Conservation (phyloP, 2,329 filamentous ascomycete species). For the Aspergillus puulaauensis region DNA sequence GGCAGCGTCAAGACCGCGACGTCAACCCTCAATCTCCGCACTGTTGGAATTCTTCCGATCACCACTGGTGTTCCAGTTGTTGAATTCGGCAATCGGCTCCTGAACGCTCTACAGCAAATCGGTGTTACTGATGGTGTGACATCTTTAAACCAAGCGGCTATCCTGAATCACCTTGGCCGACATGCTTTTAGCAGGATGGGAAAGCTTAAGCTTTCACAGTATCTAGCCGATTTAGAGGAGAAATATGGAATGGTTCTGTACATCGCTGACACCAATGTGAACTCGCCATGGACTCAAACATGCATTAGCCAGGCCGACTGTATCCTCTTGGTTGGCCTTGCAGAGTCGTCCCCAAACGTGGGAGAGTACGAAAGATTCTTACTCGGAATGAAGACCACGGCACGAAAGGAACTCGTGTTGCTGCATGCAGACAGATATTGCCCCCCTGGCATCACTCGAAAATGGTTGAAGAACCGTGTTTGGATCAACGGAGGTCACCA, state of each 20-base stretch:
- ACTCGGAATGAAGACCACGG: slow-evolving; percentile 94
- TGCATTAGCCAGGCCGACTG: slow-evolving; percentile 97
- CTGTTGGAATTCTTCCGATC: slow-evolving; percentile 87
- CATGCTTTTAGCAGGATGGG: slow-evolving; percentile 98
- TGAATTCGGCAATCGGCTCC: slow-evolving; percentile 86
- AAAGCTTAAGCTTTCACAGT: slow-evolving; percentile 91
- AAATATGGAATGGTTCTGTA: slow-evolving; percentile 96
- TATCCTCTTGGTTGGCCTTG: slow-evolving; percentile 86
- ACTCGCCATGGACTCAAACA: slow-evolving; percentile 96
- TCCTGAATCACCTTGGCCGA: slow-evolving; percentile 89
- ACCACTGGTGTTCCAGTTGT: slow-evolving; percentile 89
- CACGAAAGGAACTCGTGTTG: slow-evolving; percentile 86
- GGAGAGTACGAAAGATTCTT: slow-evolving; percentile 97
- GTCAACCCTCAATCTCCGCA: slow-evolving; percentile 88
- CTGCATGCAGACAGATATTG: slow-evolving; percentile 89
- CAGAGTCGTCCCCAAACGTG: slow-evolving; percentile 83
- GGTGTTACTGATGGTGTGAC: slow-evolving; percentile 87
- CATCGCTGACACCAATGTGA: slow-evolving; percentile 93
- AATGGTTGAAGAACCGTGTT: slow-evolving; percentile 87
- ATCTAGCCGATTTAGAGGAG: slow-evolving; percentile 93
- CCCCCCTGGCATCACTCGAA: slow-evolving; percentile 75
- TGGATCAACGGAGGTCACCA: slow-evolving; percentile 99
- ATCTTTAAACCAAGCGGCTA: slow-evolving; percentile 87
- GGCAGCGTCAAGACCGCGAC: slow-evolving; percentile 58
- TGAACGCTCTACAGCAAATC: slow-evolving; percentile 85